Evolutionary conservation across 345 rosid species (phyloP).

Genomic region (Balakata baccata): DNA sequence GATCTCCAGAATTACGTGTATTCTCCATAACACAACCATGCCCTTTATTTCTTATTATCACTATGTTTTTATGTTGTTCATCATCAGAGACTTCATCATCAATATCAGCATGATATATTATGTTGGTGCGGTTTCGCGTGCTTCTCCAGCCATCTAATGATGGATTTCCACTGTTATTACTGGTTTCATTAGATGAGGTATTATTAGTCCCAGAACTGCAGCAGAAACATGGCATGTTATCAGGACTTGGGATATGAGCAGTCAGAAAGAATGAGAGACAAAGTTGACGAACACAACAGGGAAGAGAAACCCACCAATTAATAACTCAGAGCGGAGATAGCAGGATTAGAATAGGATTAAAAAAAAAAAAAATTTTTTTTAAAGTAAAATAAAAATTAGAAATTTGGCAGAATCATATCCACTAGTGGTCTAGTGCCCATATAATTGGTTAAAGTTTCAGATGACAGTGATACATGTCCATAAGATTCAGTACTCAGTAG

Average conservation of each 20-base stretch:
- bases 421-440: neutral
- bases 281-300: constrained; percentile 5
- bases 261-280: constrained; percentile 7
- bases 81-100: constrained; percentile 21
- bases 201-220: constrained; percentile 27
- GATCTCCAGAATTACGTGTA: constrained; percentile 14
- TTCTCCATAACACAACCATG: constrained; percentile 26
- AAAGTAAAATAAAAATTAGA: neutral
- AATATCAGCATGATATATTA: neutral
- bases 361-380: too few species aligned
- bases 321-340: neutral
- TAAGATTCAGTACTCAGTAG: neutral
- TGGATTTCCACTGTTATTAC: constrained; percentile 28
- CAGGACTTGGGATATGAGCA: neutral
- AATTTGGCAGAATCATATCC: neutral
- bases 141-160: constrained; percentile 61
- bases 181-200: constrained; percentile 24
- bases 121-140: constrained; percentile 30
- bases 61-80: constrained; percentile 24
- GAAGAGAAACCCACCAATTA: neutral
- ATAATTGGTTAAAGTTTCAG: neutral
- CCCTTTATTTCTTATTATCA: constrained; percentile 20
- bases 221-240: constrained; percentile 17
- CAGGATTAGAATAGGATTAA: neutral
- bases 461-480: neutral